phyloP scores from a whole-genome alignment of 2,329 filamentous ascomycete genomes.

The Penicillium sclerotigenum region DNA sequence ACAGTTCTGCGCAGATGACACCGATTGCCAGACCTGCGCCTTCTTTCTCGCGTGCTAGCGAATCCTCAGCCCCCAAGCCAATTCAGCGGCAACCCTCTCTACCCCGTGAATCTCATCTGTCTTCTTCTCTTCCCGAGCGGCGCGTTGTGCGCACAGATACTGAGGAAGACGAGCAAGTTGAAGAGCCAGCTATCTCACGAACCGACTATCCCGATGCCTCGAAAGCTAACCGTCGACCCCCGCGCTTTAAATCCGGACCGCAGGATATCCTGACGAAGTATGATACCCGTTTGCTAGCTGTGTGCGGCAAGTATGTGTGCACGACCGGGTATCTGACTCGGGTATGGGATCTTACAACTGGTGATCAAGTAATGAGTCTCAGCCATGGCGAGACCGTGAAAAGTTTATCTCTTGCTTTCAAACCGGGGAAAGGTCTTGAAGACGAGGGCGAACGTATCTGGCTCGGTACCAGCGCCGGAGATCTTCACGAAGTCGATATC shows the following conservation, averaged over 20 bases:
- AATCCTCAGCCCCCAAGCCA: constrained; percentile 20
- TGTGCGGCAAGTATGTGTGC: constrained; percentile 83
- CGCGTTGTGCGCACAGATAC: constrained; percentile 39
- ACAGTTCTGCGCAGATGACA: constrained; percentile 12
- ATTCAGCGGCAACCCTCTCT: constrained; percentile 30
- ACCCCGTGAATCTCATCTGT: constrained; percentile 25
- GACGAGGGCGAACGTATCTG: constrained; percentile 80
- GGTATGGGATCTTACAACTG: constrained; percentile 81
- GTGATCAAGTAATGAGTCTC: constrained; percentile 75
- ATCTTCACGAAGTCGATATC: constrained; percentile 86
- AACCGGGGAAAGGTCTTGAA: constrained; percentile 71
- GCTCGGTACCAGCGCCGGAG: constrained; percentile 85
- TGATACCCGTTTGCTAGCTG: constrained; percentile 79
- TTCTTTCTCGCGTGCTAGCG: constrained; percentile 9
- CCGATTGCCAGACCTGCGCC: constrained; percentile 17
- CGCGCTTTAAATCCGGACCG: constrained; percentile 68
- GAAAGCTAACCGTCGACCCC: constrained; percentile 78
- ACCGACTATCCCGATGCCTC: constrained; percentile 80
- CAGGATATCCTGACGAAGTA: constrained; percentile 79
- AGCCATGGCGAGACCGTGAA: constrained; percentile 82
- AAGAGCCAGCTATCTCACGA: constrained; percentile 52
- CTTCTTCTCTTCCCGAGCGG: constrained; percentile 22
- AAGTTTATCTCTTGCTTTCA: constrained; percentile 78
- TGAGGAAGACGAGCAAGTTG: constrained; percentile 51
- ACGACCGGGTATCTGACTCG: constrained; percentile 83